phyloP scores from a whole-genome alignment of 495 filamentous ascomycete species.

The Geopyxis carbonaria region DNA sequence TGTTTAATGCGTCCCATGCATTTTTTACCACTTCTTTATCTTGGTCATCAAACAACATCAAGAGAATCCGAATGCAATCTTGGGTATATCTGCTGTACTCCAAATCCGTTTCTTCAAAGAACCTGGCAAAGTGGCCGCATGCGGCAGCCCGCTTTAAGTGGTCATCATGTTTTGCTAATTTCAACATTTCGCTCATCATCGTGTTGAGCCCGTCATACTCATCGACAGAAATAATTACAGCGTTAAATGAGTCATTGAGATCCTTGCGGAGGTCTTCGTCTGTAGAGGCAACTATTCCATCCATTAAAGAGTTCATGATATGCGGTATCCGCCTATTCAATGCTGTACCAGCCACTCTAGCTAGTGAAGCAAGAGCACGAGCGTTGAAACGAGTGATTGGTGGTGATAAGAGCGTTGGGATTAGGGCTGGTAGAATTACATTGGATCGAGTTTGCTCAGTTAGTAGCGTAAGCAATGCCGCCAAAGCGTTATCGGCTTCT shows the following conservation, averaged over 20 bases:
- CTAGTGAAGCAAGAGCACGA: conserved; percentile 75
- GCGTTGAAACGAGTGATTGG: conserved; percentile 95
- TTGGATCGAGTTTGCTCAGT: conserved; percentile 88
- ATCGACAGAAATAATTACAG: conserved; percentile 79
- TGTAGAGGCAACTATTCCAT: conserved; percentile 62
- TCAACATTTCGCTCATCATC: conserved; percentile 79
- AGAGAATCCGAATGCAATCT: conserved; percentile 71
- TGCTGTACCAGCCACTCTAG: conserved; percentile 69
- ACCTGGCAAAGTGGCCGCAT: conserved; percentile 67
- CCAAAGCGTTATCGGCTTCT: conserved; percentile 78
- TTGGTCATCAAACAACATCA: conserved; percentile 79
- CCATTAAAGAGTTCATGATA: conserved; percentile 84
- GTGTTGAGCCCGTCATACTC: conserved; percentile 91
- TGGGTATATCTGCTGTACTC: conserved; percentile 91
- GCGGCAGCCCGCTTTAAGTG: conserved; percentile 62
- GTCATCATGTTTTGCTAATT: conserved; percentile 79
- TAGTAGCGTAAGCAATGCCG: conserved; percentile 77
- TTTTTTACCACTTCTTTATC: conserved; percentile 78
- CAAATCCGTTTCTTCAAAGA: conserved; percentile 63
- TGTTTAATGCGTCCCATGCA: conserved; percentile 76
- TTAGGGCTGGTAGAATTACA: conserved; percentile 88
- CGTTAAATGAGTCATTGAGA: conserved; percentile 63
- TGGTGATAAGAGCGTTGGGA: conserved; percentile 72
- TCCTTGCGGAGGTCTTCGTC: conserved; percentile 61
- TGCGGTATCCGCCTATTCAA: conserved; percentile 78